Percentiles rank a stretch among this genome's conserved stretches.
These are phyloP conservation scores for Mycosphaerelloides madeirae DNA, from an alignment of 2,329 filamentous ascomycete species.

Conservation along the genomic window DNA sequence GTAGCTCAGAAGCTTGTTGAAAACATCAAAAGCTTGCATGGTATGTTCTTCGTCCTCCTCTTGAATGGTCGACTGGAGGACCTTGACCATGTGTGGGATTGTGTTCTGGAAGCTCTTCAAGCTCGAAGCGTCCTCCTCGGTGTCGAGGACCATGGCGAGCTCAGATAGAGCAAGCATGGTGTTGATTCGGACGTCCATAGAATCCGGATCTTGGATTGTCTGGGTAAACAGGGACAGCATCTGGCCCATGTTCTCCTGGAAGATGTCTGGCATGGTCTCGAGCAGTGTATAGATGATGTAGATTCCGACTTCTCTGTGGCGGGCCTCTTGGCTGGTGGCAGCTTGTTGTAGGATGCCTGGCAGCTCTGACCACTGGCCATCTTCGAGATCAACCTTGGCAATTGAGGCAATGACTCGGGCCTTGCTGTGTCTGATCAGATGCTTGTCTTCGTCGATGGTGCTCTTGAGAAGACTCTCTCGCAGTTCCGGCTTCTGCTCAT, in stretches of 20 bases:
- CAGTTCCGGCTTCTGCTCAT: conserved; percentile 72
- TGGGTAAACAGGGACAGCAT: conserved; percentile 79
- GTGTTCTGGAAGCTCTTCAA: conserved; percentile 72
- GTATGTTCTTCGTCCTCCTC: conserved; percentile 73
- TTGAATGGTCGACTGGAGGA: conserved; percentile 79
- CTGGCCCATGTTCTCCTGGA: conserved; percentile 72
- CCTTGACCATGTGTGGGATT: conserved; percentile 81
- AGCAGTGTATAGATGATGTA: conserved; percentile 91
- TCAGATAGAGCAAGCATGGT: conserved; percentile 86
- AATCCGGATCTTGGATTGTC: conserved; percentile 86
- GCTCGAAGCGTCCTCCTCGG: conserved; percentile 73
- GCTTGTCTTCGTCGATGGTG: conserved; percentile 71
- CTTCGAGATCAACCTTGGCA: conserved; percentile 77
- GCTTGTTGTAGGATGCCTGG: conserved; percentile 75
- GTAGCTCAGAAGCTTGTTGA: conserved; percentile 89
- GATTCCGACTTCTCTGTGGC: conserved; percentile 82
- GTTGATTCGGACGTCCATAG: conserved; percentile 88
- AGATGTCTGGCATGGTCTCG: conserved; percentile 79
- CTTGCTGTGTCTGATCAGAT: conserved; percentile 76
- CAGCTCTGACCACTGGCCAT: conserved; percentile 80
- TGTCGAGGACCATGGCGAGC: conserved; percentile 79
- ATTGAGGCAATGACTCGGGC: conserved; percentile 84
- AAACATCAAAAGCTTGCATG: conserved; percentile 90
- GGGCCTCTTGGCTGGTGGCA: conserved; percentile 66
- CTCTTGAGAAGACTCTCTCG: conserved; percentile 79